A percentile compares a stretch with the other conserved stretches of the same genome.
Conservation (phyloP, 2,329 filamentous ascomycete genomes). For the Sporothrix phasma region DNA sequence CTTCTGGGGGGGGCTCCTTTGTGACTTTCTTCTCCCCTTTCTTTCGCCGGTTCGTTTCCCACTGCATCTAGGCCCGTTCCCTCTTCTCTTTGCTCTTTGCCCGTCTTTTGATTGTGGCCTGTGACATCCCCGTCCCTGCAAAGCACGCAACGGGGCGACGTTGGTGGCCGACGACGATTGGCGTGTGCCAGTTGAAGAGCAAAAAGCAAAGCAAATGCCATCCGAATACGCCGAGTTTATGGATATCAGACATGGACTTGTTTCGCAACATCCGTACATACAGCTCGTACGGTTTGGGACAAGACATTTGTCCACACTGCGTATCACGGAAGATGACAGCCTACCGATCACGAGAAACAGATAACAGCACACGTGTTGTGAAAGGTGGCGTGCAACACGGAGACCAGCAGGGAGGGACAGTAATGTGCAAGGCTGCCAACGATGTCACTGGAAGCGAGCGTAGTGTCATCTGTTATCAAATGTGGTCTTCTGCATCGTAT, state of each 20-base stretch:
- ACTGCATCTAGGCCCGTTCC: neutral
- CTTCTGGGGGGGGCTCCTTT: no score
- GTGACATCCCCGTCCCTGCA: neutral
- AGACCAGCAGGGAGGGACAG: neutral
- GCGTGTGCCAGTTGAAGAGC: neutral
- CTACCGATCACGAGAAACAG: neutral
- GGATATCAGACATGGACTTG: no score
- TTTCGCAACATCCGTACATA: no score
- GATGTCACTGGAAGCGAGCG: neutral
- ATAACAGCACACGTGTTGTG: neutral
- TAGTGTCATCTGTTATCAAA: neutral
- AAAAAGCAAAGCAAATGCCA: neutral
- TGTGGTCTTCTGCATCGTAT: no score
- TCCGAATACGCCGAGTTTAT: neutral
- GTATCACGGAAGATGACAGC: neutral
- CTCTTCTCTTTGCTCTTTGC: neutral
- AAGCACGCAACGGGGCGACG: neutral
- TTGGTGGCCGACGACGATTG: neutral
- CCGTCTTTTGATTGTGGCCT: neutral
- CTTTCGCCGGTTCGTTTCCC: neutral
- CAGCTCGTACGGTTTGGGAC: neutral
- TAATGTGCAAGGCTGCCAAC: neutral
- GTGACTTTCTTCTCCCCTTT: neutral
- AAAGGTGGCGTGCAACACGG: neutral
- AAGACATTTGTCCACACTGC: neutral